Evolutionary conservation across 805 yeast genomes (phyloP).

Genomic region (Saturnispora bothae): DNA sequence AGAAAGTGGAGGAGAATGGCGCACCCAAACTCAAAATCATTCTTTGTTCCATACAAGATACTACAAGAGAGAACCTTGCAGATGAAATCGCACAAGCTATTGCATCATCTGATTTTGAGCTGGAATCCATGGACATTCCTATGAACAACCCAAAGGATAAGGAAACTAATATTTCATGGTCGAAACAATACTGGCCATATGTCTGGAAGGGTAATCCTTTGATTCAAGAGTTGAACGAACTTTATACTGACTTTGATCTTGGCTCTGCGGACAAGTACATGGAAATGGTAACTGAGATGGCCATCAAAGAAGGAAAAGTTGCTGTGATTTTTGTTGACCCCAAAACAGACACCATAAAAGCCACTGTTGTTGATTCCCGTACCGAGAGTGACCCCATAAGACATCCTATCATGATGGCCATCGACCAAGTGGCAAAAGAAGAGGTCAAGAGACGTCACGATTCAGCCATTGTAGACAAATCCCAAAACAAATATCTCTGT

Average conservation of each 20-base stretch:
- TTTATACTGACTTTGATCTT: conserved; percentile 31
- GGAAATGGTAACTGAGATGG: conserved; percentile 16
- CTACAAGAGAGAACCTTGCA: conserved; percentile 21
- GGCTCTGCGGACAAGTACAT: conserved; percentile 29
- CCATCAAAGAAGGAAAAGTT: conserved; percentile 19
- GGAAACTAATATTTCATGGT: conserved; percentile 59
- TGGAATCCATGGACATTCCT: conserved; percentile 37
- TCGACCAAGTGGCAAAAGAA: conserved; percentile 47
- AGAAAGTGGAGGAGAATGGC: conserved; percentile 10
- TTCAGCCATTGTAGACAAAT: conserved; percentile 4
- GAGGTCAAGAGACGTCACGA: conserved; percentile 35
- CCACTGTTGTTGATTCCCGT: conserved; percentile 33
- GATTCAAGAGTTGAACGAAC: conserved; percentile 52
- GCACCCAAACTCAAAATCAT: conserved; percentile 26
- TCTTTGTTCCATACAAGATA: conserved; percentile 34
- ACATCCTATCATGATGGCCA: conserved; percentile 71
- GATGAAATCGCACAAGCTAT: neutral
- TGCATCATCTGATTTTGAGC: neutral
- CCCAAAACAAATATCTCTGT: conserved; percentile 49
- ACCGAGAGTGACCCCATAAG: conserved; percentile 38
- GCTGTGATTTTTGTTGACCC: conserved; percentile 61
- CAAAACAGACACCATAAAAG: conserved; percentile 28
- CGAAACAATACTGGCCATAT: conserved; percentile 68
- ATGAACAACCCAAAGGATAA: conserved; percentile 56
- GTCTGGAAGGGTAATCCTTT: conserved; percentile 91